Evolutionary conservation across 1,284 basidiomycete species (phyloP).

Genomic region (Ceratobasidium papillatum): DNA sequence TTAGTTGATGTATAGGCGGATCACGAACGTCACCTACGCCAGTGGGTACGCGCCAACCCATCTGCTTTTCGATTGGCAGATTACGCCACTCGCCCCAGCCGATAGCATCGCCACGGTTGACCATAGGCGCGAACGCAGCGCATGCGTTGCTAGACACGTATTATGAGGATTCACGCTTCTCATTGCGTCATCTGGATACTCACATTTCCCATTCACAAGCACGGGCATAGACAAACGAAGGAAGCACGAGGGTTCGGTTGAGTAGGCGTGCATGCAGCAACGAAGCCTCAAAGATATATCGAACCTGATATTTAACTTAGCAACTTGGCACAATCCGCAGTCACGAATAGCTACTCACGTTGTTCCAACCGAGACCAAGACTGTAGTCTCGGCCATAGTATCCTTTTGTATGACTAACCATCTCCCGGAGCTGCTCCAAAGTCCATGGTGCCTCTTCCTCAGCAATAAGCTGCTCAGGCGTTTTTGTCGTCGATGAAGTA

Average conservation of each 20-base stretch:
- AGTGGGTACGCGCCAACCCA: slow-evolving; percentile 56
- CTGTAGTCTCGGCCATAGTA: slow-evolving; percentile 47
- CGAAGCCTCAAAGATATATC: slow-evolving; percentile 48
- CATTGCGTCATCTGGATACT: slow-evolving; percentile 1
- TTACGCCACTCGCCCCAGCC: slow-evolving; percentile 52
- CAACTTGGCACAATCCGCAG: background rate
- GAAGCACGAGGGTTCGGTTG: slow-evolving; percentile 47
- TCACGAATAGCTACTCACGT: slow-evolving; percentile 41
- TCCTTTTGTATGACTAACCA: slow-evolving; percentile 47
- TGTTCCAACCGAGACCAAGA: slow-evolving; percentile 47
- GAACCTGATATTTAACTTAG: slow-evolving; percentile 39
- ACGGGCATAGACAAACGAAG: slow-evolving; percentile 48
- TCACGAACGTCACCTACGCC: slow-evolving; percentile 40
- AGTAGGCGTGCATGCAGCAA: slow-evolving; percentile 46
- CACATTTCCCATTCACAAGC: slow-evolving; percentile 47
- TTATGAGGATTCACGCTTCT: background rate
- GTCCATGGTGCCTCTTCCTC: slow-evolving; percentile 42
- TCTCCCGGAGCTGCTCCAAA: slow-evolving; percentile 44
- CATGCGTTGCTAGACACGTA: slow-evolving; percentile 47
- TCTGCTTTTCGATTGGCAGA: slow-evolving; percentile 55
- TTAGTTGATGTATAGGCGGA: background rate
- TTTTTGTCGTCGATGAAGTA: background rate
- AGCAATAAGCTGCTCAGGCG: slow-evolving; percentile 23
- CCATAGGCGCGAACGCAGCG: slow-evolving; percentile 52
- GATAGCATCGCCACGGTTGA: slow-evolving; percentile 54